Conservation (phyloP, 495 filamentous ascomycete species). For the Sphaerosporella brunnea region DNA sequence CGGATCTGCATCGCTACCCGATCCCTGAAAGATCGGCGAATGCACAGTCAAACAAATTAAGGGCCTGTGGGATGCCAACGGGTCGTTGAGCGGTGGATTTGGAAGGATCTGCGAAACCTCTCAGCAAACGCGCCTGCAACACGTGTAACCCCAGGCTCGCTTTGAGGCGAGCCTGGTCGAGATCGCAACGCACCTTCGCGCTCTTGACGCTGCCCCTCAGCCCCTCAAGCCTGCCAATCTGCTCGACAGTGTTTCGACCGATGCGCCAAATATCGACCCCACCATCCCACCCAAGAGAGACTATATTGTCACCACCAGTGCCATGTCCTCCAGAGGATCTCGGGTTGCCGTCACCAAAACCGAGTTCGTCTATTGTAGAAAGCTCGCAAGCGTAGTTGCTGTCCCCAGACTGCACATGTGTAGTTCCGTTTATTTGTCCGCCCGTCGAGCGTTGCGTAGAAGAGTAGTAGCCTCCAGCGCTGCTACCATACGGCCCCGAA, state of each 20-base stretch:
- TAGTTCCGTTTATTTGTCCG: constrained; percentile 10
- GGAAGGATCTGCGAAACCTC: constrained; percentile 20
- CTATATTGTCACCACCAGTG: constrained; percentile 20
- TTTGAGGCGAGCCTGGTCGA: too few relatives aligned
- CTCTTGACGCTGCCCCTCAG: constrained; percentile 22
- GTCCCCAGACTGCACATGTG: constrained; percentile 15
- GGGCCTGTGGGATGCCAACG: constrained; percentile 19
- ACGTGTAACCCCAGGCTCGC: not conserved
- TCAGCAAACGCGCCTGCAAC: not conserved
- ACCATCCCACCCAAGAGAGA: constrained; percentile 25
- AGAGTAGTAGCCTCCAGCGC: constrained; percentile 16
- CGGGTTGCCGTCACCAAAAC: constrained; percentile 7
- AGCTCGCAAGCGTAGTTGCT: constrained; percentile 22
- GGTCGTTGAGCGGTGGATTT: constrained; percentile 22
- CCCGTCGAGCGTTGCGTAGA: constrained; percentile 16
- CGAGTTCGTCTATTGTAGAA: constrained; percentile 22
- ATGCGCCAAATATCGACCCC: constrained; percentile 24
- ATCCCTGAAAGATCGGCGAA: constrained; percentile 14
- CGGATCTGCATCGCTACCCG: constrained; percentile 6
- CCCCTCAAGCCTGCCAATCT: constrained; percentile 24
- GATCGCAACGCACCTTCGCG: constrained; percentile 26
- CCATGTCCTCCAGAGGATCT: constrained; percentile 10
- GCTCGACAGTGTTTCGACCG: constrained; percentile 20
- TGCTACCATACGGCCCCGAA: constrained; percentile 5
- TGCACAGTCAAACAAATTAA: constrained; percentile 24